phyloP scores from a whole-genome alignment of 1,284 basidiomycete species.

The Kalmanozyma brasiliensis region DNA sequence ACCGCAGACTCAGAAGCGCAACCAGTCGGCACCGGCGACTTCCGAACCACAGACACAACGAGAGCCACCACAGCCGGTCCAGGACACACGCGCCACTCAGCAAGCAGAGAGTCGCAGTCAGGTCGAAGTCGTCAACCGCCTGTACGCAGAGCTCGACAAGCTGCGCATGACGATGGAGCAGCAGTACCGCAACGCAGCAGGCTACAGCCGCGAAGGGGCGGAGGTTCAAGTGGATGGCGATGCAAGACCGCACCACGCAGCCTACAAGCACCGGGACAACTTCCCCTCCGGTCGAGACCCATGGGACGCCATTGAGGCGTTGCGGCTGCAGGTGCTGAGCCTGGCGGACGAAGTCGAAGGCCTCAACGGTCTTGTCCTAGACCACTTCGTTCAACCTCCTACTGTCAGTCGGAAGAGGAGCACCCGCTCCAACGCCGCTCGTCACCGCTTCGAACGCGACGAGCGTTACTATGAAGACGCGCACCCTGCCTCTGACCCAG shows the following conservation, averaged over 20 bases:
- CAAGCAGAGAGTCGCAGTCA: slow-evolving; percentile 24
- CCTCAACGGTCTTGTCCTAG: slow-evolving; percentile 43
- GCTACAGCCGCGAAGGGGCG: background rate
- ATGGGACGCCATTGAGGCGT: slow-evolving; percentile 46
- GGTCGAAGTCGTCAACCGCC: slow-evolving; percentile 39
- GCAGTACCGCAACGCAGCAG: slow-evolving; percentile 28
- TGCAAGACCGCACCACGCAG: slow-evolving; percentile 8
- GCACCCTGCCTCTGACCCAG: slow-evolving; percentile 39
- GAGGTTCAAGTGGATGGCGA: background rate
- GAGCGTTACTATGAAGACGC: slow-evolving; percentile 15
- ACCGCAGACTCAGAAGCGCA: slow-evolving; percentile 2
- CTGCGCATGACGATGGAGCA: slow-evolving; percentile 43
- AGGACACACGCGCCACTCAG: background rate
- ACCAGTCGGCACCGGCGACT: background rate
- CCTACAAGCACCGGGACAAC: slow-evolving; percentile 26
- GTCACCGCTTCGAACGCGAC: slow-evolving; percentile 1
- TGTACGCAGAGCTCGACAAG: slow-evolving; percentile 45
- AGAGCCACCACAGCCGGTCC: background rate
- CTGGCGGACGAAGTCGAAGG: slow-evolving; percentile 42
- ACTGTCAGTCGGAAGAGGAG: slow-evolving; percentile 2
- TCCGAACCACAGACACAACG: background rate
- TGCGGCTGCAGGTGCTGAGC: slow-evolving; percentile 38
- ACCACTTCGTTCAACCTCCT: slow-evolving; percentile 15
- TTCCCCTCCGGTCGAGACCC: slow-evolving; percentile 32
- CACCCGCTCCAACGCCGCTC: slow-evolving; percentile 7